Evolutionary conservation across 108 stramenopile species (phyloP), one percentile per base, ranked within the genome.

Genomic region (Skeletonema costatum): DNA sequence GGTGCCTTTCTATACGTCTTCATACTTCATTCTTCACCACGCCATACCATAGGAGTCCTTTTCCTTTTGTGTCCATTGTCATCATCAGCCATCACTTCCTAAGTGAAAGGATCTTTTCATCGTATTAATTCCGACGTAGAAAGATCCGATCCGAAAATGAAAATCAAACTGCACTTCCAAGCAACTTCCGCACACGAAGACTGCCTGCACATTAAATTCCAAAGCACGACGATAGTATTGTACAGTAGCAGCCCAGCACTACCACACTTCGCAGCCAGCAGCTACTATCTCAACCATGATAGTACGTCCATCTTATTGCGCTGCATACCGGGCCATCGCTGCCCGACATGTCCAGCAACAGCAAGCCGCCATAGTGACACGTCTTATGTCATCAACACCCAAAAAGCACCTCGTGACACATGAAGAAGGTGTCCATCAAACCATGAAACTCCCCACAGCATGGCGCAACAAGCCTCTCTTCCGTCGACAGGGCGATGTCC

Each of bases 381-480:
- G 64, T 39, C 21, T 56, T n/a, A 61, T 71, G 48, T 78, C 77
- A 35, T 71, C 77, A 60, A 41, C 61, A 25, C 74, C 80, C 56
- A 75, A 81, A 44, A 81, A 81, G 69, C 74, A 81, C 39, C 80
- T 81, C 39, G 80, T 81, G 31, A 81, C 80, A 13, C 80, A 71
- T 68, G 80, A 81, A 75, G 80, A 92, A 72, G 93, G 93, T 44
- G 90, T 93, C 35, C 93, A 96, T 73, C 90, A 93, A 75, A 96
- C 90, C 39, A 94, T 93, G 93, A 86, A 88, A 68, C 68, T 92
- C 30, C 83, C 85, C 62, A 90, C 90, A 68, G 71, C 81, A 31
- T 97, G 95, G 95, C 83, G 92, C 30, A 93, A 95, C 87, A 95
- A 95, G 72, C 97, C 97, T 4, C 86, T 97, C 39, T 97, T 97